These are phyloP conservation scores for Candida ficus DNA, from an alignment of 805 yeast genomes.

Conservation along the genomic window DNA sequence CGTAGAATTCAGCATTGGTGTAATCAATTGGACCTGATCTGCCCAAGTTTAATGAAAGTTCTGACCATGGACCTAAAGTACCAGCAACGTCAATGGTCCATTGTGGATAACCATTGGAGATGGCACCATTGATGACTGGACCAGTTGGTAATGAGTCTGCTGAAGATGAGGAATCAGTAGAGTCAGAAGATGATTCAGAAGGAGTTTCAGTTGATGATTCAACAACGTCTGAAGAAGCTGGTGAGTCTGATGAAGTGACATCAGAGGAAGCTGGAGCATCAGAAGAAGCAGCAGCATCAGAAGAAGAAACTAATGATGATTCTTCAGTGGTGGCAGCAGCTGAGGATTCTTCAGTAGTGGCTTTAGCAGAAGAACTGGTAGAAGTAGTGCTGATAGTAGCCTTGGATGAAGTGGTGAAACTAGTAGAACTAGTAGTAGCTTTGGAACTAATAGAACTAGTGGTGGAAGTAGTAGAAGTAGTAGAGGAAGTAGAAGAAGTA, in stretches of 20 bases:
- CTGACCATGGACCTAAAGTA: background rate
- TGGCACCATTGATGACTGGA: background rate
- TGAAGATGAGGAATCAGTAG: background rate
- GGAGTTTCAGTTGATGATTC: background rate
- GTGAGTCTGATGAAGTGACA: background rate
- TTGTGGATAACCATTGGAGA: background rate
- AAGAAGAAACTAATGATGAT: too few relatives aligned
- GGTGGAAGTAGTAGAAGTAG: background rate
- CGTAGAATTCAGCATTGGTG: slow-evolving; percentile 4
- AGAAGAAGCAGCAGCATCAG: too few relatives aligned
- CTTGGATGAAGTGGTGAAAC: too few relatives aligned
- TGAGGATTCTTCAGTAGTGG: background rate
- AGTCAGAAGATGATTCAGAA: too few relatives aligned
- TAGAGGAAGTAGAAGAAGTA: background rate
- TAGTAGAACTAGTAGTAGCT: too few relatives aligned
- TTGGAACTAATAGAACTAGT: too few relatives aligned
- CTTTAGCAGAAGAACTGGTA: too few relatives aligned
- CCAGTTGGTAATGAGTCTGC: background rate
- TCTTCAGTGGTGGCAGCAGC: background rate
- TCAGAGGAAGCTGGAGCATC: background rate
- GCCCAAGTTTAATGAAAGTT: background rate
- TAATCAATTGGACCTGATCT: background rate
- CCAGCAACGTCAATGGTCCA: background rate
- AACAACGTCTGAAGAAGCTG: background rate
- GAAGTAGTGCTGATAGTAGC: too few relatives aligned